These are phyloP conservation scores for Aureobasidium sp. DNA, from an alignment of 2,329 filamentous ascomycete genomes.

Conservation along the genomic window DNA sequence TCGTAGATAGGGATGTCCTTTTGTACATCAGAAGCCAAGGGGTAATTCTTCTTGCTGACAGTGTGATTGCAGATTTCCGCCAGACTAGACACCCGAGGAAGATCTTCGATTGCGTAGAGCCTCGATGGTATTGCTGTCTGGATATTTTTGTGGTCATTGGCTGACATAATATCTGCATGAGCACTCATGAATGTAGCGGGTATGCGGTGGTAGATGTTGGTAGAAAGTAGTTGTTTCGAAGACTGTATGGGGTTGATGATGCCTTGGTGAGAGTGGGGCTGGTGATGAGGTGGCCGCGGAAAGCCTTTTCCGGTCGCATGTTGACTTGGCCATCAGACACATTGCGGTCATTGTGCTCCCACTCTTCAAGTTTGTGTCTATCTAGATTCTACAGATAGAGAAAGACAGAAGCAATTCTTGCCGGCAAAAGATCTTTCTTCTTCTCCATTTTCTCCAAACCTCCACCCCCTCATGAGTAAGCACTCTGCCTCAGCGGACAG, in stretches of 20 bases:
- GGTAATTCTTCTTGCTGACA: constrained; percentile 42
- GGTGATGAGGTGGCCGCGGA: background rate
- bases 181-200: background rate
- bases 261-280: background rate
- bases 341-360: background rate
- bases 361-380: background rate
- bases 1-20: constrained; percentile 53
- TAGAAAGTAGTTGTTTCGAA: background rate
- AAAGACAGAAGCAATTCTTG: background rate
- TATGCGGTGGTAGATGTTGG: background rate
- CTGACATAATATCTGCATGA: background rate
- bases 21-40: constrained; percentile 39
- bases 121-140: background rate
- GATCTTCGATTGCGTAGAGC: background rate
- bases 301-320: background rate
- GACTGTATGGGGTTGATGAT: background rate
- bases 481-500: no score
- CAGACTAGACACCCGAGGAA: background rate
- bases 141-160: background rate
- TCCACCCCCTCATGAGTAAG: no score
- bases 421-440: no score
- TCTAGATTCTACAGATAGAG: no score
- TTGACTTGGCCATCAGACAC: background rate
- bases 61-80: background rate
- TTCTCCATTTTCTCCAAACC: no score